Evolutionary conservation across 2,329 filamentous ascomycete species (phyloP).

Genomic region (Paraphaeosphaeria minitans): DNA sequence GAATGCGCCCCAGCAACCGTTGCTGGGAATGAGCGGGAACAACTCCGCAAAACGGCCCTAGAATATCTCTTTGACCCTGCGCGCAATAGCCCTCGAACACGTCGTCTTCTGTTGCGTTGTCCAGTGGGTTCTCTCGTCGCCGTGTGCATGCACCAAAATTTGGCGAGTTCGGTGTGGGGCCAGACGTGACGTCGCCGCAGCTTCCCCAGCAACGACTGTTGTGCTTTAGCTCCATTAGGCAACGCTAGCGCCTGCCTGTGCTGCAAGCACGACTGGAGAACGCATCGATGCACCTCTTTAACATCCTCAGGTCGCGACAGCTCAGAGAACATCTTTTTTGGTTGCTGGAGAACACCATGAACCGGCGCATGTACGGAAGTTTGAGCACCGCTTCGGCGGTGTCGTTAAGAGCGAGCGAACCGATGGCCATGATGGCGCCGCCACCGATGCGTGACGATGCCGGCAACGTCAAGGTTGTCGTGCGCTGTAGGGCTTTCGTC

Average conservation of each 20-base stretch:
- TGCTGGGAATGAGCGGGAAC: conserved; percentile 13
- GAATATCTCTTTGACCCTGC: background rate
- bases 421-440: conserved; percentile 36
- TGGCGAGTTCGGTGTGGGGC: conserved; percentile 22
- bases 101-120: conserved; percentile 16
- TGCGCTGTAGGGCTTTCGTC: conserved; percentile 55
- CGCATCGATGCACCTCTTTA: conserved; percentile 37
- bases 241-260: conserved; percentile 22
- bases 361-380: conserved; percentile 36
- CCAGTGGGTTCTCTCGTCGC: conserved; percentile 18
- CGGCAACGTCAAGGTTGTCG: conserved; percentile 59
- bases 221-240: conserved; percentile 34
- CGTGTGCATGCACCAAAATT: conserved; percentile 21
- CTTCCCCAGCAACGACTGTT: conserved; percentile 34
- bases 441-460: conserved; percentile 47
- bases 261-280: conserved; percentile 11
- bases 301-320: conserved; percentile 36
- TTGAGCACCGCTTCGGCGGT: conserved; percentile 50
- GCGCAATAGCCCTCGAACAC: conserved; percentile 20
- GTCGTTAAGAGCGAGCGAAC: conserved; percentile 50
- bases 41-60: background rate
- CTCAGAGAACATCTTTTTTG: conserved; percentile 27
- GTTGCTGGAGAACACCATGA: conserved; percentile 33
- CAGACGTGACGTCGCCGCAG: conserved; percentile 34
- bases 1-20: conserved; percentile 24